Base-by-base conservation (phyloP, 371 early-diverging fungal species). In the Entomophthora muscae region DNA sequence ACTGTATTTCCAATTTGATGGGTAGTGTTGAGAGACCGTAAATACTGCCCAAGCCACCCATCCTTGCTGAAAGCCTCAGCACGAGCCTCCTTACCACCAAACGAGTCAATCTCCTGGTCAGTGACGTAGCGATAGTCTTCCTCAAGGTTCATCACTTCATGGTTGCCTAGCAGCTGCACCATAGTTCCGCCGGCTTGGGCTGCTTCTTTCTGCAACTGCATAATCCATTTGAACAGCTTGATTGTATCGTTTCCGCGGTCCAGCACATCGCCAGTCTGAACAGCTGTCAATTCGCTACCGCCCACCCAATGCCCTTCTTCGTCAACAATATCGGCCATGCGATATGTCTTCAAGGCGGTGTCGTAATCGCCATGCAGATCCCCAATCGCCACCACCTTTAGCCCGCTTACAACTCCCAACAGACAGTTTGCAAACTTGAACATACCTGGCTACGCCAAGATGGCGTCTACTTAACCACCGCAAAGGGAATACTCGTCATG, bases 241-340 rank as follows among this genome's bases (percentile, higher is more conserved):
- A 85, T 85, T 0, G 88, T 87, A 70, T 85, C 88, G 0, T 76
- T 68, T 0, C 89, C 88, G 22, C 85, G 72, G 64, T 87, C 87
- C 0, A 85, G 78, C 2, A 86, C 75, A 69, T 89, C 87, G 0
- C 89, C 89, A 2, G 78, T 81, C 53, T 79, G 79, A 22, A 81
- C 77, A 31, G 80, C 67, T 28, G 70, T 70, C 23, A 83, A 74
- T 58, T 81, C 70, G 51, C 73, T 63, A 1, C 72, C 77, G 3
- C 76, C 88, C 33, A 70, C 67, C 90, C 90, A 90, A 30, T 83
- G 72, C 26, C 67, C 73, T 1, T 79, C 68, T 0, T 72, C 65
- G 64, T 90, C 79, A 53, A 83, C 70, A 31, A 88, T 54, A 13
- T 76, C 75, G 56, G 87, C 81, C 69, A 85, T 75, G 22, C 72